Evolutionary conservation across 139 green algal genomes (phyloP).

Genomic region (Chlamydomonas sphaeroides): DNA sequence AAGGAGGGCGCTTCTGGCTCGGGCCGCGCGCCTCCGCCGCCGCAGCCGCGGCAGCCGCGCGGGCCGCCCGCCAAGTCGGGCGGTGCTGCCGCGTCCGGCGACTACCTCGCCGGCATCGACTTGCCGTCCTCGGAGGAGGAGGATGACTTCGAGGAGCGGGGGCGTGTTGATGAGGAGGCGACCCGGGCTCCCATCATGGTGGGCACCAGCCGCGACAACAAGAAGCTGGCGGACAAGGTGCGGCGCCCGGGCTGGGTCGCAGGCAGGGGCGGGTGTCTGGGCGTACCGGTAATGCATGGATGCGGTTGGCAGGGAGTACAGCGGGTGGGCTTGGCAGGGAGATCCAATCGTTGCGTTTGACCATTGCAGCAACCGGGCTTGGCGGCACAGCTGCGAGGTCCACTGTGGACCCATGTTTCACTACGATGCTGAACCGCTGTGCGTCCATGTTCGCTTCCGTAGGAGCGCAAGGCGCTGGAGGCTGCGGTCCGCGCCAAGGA

Average conservation of each 20-base stretch:
- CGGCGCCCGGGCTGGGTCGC: background rate
- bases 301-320: too few relatives aligned
- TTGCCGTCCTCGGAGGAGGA: constrained; percentile 84
- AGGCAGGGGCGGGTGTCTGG: too few relatives aligned
- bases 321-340: too few relatives aligned
- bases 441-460: too few relatives aligned
- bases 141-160: constrained; percentile 75
- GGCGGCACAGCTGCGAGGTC: too few relatives aligned
- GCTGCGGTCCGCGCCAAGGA: constrained; percentile 81
- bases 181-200: constrained; percentile 50
- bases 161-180: constrained; percentile 61
- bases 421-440: background rate
- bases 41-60: constrained; percentile 20
- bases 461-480: constrained; percentile 83
- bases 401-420: too few relatives aligned
- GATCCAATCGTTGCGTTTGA: too few relatives aligned
- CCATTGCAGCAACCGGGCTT: too few relatives aligned
- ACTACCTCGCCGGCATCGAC: constrained; percentile 94
- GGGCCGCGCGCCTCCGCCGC: background rate
- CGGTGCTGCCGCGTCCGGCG: constrained; percentile 19
- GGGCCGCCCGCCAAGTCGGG: background rate
- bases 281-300: too few relatives aligned
- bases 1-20: constrained; percentile 38
- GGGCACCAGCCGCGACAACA: constrained; percentile 72
- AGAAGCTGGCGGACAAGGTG: constrained; percentile 84